Evolutionary conservation across 2,329 filamentous ascomycete species (phyloP).

Genomic region (Aspergillus persii): DNA sequence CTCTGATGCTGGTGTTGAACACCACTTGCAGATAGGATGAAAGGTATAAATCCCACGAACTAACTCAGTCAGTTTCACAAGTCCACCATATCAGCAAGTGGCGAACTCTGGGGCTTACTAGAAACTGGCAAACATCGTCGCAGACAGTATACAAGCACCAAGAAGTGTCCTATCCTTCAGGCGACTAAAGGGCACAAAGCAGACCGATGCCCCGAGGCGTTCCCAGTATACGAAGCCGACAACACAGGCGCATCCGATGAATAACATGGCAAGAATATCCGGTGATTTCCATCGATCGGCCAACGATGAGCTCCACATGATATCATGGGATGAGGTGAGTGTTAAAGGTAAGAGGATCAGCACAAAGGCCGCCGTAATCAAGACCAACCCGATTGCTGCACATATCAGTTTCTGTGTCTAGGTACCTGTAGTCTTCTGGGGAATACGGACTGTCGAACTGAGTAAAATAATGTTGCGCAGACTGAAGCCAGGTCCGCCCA

Average conservation of each 20-base stretch:
- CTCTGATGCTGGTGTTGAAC: conserved; percentile 17
- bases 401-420: neutral
- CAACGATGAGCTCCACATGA: conserved; percentile 4
- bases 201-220: conserved; percentile 18
- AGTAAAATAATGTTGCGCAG: conserved; percentile 52
- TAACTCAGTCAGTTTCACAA: neutral
- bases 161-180: conserved; percentile 23
- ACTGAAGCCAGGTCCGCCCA: conserved; percentile 49
- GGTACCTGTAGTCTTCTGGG: too few relatives aligned
- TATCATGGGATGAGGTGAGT: conserved; percentile 18
- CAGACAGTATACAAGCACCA: conserved; percentile 22
- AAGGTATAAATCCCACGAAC: conserved; percentile 18
- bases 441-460: neutral
- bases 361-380: neutral
- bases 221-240: conserved; percentile 22
- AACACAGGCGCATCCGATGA: conserved; percentile 15
- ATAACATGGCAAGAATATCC: conserved; percentile 21
- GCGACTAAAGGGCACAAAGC: conserved; percentile 23
- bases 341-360: conserved; percentile 14
- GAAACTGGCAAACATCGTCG: conserved; percentile 8
- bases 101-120: neutral
- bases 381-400: neutral
- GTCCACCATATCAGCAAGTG: neutral
- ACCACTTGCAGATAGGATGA: conserved; percentile 27
- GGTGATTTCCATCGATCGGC: conserved; percentile 23